Evolutionary conservation across 2,329 filamentous ascomycete genomes (phyloP).

Genomic region (Calonectria pseudoturangicola): DNA sequence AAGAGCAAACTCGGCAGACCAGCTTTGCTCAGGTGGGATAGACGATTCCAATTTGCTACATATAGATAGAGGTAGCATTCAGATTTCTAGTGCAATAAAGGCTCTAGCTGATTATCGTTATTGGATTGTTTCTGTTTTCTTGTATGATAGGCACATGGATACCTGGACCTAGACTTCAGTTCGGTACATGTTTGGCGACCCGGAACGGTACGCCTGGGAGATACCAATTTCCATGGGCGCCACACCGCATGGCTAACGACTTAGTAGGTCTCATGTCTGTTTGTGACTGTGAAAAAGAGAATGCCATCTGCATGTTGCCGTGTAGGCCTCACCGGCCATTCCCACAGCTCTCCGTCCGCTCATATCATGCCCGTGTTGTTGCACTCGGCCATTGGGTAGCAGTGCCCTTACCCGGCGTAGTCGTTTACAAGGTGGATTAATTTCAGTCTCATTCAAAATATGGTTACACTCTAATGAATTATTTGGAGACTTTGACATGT

Average conservation of each 20-base stretch:
- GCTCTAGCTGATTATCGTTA: too few relatives aligned
- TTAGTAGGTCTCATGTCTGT: neutral
- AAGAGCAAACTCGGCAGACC: neutral
- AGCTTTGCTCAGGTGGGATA: too few relatives aligned
- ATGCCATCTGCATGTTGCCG: neutral
- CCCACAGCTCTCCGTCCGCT: neutral
- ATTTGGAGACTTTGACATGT: too few relatives aligned
- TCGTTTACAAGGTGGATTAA: too few relatives aligned
- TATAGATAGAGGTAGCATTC: too few relatives aligned
- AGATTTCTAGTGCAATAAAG: neutral
- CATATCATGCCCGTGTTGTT: too few relatives aligned
- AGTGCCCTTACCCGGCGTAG: too few relatives aligned
- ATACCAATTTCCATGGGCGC: neutral
- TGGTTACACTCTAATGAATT: neutral
- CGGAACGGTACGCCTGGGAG: neutral
- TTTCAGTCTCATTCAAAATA: neutral
- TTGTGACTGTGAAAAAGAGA: slow-evolving; percentile 7
- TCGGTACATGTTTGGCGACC: neutral
- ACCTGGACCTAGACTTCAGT: neutral
- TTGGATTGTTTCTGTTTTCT: too few relatives aligned
- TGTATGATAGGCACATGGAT: neutral
- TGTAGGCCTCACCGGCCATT: neutral
- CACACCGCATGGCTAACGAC: neutral
- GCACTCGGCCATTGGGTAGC: neutral
- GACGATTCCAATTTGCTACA: too few relatives aligned